These are phyloP conservation scores for Nyctanthes arbortristis DNA, from an alignment of 257 asterid genomes.

Conservation along the genomic window DNA sequence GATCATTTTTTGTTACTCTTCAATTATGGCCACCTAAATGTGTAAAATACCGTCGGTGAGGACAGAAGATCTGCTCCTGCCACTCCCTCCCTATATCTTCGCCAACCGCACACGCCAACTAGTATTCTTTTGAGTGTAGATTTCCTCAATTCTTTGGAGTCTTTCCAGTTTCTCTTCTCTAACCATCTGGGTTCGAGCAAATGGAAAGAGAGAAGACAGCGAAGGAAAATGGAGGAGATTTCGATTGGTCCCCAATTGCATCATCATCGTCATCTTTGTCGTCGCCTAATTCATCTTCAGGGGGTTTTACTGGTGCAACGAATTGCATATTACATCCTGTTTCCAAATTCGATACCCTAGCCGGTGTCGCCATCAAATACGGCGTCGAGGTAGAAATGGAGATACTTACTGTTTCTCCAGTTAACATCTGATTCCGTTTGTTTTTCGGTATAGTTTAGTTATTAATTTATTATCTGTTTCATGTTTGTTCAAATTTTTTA, in stretches of 20 bases:
- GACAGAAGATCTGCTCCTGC: too few species aligned
- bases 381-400: constrained; percentile 66
- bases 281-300: constrained; percentile 35
- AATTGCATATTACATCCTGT: constrained; percentile 54
- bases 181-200: background rate
- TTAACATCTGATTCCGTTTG: background rate
- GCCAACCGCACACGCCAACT: too few species aligned
- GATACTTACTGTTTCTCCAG: background rate
- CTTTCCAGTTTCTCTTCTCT: background rate
- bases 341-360: constrained; percentile 67
- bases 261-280: constrained; percentile 27
- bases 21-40: too few species aligned
- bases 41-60: too few species aligned
- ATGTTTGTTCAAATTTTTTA: background rate
- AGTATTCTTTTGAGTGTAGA: too few species aligned
- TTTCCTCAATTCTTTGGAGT: too few species aligned
- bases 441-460: constrained; percentile 1
- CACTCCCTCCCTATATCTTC: too few species aligned
- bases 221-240: constrained; percentile 24
- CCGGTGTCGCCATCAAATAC: constrained; percentile 75
- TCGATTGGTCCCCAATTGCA: constrained; percentile 12
- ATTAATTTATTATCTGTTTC: background rate
- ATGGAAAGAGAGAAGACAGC: constrained; percentile 38
- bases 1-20: too few species aligned
- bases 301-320: constrained; percentile 30